Percentiles rank a stretch among this genome's conserved stretches.
These are phyloP conservation scores for Torulaspora maleeae DNA, from an alignment of 805 yeast genomes.

Conservation along the genomic window DNA sequence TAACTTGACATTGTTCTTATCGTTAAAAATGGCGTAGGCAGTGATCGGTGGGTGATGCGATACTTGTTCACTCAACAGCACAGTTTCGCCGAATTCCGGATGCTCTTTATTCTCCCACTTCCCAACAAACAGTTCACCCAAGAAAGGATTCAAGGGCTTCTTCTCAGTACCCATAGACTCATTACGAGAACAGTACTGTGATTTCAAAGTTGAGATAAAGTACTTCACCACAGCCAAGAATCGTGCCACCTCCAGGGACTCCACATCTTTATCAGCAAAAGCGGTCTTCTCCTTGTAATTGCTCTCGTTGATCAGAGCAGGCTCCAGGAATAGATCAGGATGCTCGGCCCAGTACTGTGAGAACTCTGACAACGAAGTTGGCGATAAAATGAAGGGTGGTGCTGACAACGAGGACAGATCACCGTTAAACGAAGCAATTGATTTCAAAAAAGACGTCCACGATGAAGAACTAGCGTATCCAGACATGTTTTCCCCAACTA, in stretches of 20 bases:
- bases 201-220: constrained; percentile 86
- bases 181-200: constrained; percentile 89
- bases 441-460: constrained; percentile 91
- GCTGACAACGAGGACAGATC: constrained; percentile 93
- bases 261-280: constrained; percentile 38
- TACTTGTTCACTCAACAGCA: constrained; percentile 84
- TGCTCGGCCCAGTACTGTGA: constrained; percentile 96
- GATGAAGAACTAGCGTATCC: constrained; percentile 44
- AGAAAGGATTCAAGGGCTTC: constrained; percentile 93
- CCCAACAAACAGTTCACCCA: constrained; percentile 92
- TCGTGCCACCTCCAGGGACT: constrained; percentile 45
- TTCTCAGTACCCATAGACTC: constrained; percentile 93
- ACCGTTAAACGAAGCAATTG: constrained; percentile 88
- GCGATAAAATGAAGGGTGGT: constrained; percentile 92
- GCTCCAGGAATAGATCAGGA: constrained; percentile 74
- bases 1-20: constrained; percentile 58
- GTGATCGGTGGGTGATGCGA: constrained; percentile 97
- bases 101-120: constrained; percentile 65
- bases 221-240: constrained; percentile 80
- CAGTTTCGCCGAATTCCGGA: constrained; percentile 64
- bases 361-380: constrained; percentile 83
- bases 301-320: constrained; percentile 42
- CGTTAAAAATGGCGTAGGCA: constrained; percentile 80
- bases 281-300: constrained; percentile 19
- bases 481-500: constrained; percentile 24